These are phyloP conservation scores for Amanita pallidorosea DNA, from an alignment of 768 basidiomycete species.

Conservation along the genomic window DNA sequence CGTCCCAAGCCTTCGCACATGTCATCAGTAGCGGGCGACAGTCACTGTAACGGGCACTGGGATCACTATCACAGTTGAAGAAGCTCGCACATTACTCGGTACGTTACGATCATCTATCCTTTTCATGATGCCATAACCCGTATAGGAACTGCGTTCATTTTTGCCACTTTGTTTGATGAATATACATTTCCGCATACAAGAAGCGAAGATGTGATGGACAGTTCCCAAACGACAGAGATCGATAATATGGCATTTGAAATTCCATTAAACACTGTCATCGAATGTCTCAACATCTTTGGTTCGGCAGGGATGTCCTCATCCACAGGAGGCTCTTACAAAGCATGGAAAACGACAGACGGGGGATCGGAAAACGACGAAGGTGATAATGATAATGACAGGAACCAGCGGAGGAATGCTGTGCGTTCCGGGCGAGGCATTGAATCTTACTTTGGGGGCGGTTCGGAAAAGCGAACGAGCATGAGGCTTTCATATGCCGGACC, in stretches of 20 bases:
- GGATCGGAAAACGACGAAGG: conserved; percentile 32
- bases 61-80: conserved; percentile 74
- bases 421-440: conserved; percentile 30
- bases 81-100: conserved; percentile 76
- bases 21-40: conserved; percentile 51
- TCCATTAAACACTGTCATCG: conserved; percentile 72
- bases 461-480: conserved; percentile 72
- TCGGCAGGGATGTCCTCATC: conserved; percentile 44
- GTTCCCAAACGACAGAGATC: conserved; percentile 15
- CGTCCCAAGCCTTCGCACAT: background rate
- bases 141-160: conserved; percentile 80
- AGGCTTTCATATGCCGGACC: conserved; percentile 71
- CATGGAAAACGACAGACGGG: conserved; percentile 37
- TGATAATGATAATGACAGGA: conserved; percentile 21
- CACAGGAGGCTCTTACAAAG: conserved; percentile 22
- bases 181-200: conserved; percentile 41
- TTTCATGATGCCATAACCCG: background rate
- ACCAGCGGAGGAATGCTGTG: conserved; percentile 12
- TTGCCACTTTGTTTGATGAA: conserved; percentile 68
- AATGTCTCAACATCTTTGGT: conserved; percentile 91
- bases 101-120: conserved; percentile 11
- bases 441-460: conserved; percentile 37
- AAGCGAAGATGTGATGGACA: conserved; percentile 13
- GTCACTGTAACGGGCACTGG: conserved; percentile 62
- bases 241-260: conserved; percentile 62